A percentile compares a stretch with the other conserved stretches of the same genome.
These are phyloP conservation scores for Ophiocordyceps camponoti-saundersi DNA, from an alignment of 2,329 filamentous ascomycete genomes.

Conservation along the genomic window DNA sequence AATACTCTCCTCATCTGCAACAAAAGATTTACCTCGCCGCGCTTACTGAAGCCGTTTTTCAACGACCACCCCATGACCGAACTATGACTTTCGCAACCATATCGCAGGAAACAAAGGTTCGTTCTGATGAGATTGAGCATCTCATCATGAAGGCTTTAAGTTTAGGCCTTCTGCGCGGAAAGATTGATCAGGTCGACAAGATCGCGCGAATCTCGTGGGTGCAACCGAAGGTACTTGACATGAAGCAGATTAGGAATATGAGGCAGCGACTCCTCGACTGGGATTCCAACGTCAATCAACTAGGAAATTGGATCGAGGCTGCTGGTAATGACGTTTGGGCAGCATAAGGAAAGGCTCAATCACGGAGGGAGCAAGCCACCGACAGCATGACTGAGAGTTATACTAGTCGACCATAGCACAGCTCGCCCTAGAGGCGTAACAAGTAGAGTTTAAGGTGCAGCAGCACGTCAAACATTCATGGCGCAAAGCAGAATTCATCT, in stretches of 20 bases:
- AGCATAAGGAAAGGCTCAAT: conserved; percentile 32
- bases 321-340: conserved; percentile 95
- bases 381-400: too few relatives aligned
- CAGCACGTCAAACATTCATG: too few relatives aligned
- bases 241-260: conserved; percentile 91
- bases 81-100: conserved; percentile 87
- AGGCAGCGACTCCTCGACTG: conserved; percentile 74
- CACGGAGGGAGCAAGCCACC: background rate
- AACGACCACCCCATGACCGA: conserved; percentile 84
- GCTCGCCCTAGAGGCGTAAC: background rate
- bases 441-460: background rate
- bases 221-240: conserved; percentile 92
- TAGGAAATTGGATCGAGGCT: conserved; percentile 93
- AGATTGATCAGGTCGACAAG: conserved; percentile 90
- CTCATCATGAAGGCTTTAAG: conserved; percentile 98
- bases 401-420: too few relatives aligned
- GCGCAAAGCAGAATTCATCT: too few relatives aligned
- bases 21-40: conserved; percentile 98
- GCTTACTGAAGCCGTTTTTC: conserved; percentile 90
- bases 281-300: conserved; percentile 88
- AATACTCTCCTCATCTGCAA: conserved; percentile 71
- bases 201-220: conserved; percentile 97
- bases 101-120: conserved; percentile 80
- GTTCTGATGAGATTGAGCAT: conserved; percentile 85
- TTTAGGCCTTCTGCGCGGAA: conserved; percentile 73